Conservation (phyloP, 345 rosid genomes). For the Citrus unshiu region DNA sequence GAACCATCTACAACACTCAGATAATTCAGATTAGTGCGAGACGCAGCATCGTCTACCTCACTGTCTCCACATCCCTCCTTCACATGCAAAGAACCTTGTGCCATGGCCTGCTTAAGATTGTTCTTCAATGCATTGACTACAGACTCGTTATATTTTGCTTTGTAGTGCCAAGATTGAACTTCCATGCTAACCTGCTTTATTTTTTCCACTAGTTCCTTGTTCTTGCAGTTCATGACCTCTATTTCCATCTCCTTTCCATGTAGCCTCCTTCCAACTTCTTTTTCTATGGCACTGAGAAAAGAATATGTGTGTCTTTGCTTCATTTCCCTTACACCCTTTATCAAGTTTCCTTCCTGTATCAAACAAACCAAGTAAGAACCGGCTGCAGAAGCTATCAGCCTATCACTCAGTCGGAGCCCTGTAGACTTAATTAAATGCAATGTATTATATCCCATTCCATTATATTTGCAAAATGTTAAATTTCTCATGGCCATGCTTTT, state of each 20-base stretch:
- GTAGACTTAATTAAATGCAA: background rate
- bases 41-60: conserved; percentile 61
- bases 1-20: conserved; percentile 20
- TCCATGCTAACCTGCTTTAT: conserved; percentile 52
- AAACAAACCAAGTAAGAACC: background rate
- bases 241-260: conserved; percentile 61
- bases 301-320: conserved; percentile 52
- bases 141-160: conserved; percentile 70
- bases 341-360: conserved; percentile 53
- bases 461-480: background rate
- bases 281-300: conserved; percentile 50
- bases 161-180: conserved; percentile 64
- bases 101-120: conserved; percentile 63
- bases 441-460: background rate
- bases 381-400: background rate
- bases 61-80: conserved; percentile 85
- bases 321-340: conserved; percentile 52
- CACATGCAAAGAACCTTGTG: conserved; percentile 35
- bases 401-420: background rate
- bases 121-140: conserved; percentile 54
- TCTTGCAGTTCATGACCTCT: conserved; percentile 55
- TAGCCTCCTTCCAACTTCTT: conserved; percentile 52
- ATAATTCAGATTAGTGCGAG: conserved; percentile 37
- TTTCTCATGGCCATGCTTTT: background rate
- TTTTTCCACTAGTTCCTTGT: conserved; percentile 56